A percentile compares a stretch with the other conserved stretches of the same genome.
phyloP scores from a whole-genome alignment of 73 alveolate genomes.

The Paramecium caudatum region DNA sequence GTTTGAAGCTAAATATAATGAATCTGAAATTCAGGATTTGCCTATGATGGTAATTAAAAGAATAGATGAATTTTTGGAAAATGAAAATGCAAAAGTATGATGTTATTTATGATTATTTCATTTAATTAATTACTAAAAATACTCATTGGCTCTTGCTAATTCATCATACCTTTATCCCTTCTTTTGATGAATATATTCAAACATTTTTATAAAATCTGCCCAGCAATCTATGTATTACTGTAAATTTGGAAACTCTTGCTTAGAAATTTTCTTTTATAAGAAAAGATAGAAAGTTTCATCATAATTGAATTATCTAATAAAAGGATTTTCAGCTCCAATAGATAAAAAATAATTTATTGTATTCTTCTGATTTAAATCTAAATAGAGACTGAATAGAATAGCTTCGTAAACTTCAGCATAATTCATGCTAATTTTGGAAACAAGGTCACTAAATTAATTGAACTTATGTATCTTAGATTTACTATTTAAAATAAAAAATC shows the following conservation, averaged over 20 bases:
- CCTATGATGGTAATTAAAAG: too few species aligned
- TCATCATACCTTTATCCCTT: neutral
- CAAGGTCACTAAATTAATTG: conserved; percentile 1
- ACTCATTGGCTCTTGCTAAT: conserved; percentile 15
- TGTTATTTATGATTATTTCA: neutral
- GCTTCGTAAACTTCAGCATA: conserved; percentile 30
- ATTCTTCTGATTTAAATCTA: conserved; percentile 9
- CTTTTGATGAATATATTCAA: conserved; percentile 8
- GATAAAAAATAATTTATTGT: neutral
- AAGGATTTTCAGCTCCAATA: conserved; percentile 13
- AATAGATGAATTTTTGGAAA: too few species aligned
- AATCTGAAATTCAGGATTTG: too few species aligned
- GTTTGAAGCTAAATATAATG: too few species aligned
- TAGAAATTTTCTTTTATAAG: conserved; percentile 1
- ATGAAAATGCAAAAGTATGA: too few species aligned
- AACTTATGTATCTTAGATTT: neutral
- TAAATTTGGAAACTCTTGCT: conserved; percentile 46
- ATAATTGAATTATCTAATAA: conserved; percentile 18
- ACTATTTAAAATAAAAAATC: conserved; percentile 34
- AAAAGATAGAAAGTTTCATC: conserved; percentile 1
- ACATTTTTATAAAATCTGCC: neutral
- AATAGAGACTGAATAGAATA: neutral
- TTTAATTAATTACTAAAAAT: conserved; percentile 37
- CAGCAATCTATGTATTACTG: conserved; percentile 29
- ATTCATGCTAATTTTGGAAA: neutral